A percentile compares a stretch with the other conserved stretches of the same genome.
phyloP scores from a whole-genome alignment of 225 moss, liverwort and hornwort species.

The Neckera pumila region DNA sequence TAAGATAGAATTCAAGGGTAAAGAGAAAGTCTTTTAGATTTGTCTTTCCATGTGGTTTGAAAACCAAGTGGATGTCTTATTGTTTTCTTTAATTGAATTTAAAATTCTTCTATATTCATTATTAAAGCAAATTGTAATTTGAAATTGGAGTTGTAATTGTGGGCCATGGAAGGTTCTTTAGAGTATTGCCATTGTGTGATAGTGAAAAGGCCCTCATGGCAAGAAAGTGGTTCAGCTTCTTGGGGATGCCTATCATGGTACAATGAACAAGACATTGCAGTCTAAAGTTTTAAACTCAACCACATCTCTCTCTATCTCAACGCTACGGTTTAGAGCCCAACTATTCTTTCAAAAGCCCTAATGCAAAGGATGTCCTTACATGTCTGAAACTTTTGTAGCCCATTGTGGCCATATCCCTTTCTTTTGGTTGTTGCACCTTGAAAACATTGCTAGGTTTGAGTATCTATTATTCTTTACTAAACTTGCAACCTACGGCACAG shows the following conservation, averaged over 20 bases:
- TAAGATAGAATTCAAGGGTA: background rate
- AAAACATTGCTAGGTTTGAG: background rate
- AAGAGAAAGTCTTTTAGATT: background rate
- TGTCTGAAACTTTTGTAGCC: background rate
- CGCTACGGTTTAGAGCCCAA: background rate
- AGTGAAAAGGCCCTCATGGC: fast-evolving
- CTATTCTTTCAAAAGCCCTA: fast-evolving
- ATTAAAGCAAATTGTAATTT: background rate
- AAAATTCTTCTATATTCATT: background rate
- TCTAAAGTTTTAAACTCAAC: fast-evolving
- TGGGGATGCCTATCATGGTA: fast-evolving
- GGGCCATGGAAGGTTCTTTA: background rate
- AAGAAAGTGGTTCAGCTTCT: background rate
- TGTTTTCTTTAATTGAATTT: background rate
- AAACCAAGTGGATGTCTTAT: background rate
- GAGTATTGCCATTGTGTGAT: background rate
- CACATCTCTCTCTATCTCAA: background rate
- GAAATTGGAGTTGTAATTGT: background rate
- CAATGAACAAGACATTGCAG: background rate
- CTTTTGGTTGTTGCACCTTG: background rate
- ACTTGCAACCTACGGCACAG: background rate
- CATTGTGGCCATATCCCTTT: background rate
- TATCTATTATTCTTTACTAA: background rate
- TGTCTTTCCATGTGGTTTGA: background rate
- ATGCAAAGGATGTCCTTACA: fast-evolving